A percentile compares a stretch with the other conserved stretches of the same genome.
Conservation (phyloP, 345 rosid species). For the Eucalyptus caleyi region DNA sequence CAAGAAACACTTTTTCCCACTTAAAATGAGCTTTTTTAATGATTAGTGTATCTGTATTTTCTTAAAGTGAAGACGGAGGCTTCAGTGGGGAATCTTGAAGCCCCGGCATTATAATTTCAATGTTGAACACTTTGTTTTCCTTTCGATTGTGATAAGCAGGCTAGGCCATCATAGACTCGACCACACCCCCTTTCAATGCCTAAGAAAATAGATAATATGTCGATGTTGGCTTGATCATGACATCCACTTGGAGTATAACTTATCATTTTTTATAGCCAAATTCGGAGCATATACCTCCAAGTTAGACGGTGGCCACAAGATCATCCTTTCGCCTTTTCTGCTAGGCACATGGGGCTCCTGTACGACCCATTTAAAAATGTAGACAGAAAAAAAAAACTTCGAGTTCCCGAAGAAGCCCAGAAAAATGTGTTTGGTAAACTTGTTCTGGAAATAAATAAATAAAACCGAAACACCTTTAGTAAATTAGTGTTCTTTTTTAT, state of each 20-base stretch:
- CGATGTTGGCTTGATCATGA: background rate
- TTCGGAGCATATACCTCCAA: background rate
- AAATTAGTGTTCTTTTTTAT: too few relatives aligned
- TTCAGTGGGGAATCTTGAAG: background rate
- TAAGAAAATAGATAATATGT: background rate
- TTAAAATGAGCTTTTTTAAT: background rate
- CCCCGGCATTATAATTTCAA: background rate
- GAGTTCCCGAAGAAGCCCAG: accelerated
- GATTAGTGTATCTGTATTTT: background rate
- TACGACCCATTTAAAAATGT: background rate
- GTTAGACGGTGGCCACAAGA: background rate
- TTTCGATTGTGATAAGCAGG: background rate
- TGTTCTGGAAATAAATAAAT: too few relatives aligned
- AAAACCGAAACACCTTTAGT: too few relatives aligned
- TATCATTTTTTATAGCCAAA: background rate
- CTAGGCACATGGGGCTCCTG: background rate
- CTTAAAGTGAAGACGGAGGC: background rate
- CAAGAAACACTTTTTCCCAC: background rate
- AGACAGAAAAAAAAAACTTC: background rate
- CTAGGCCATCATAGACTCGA: background rate
- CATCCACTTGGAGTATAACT: background rate
- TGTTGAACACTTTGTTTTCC: background rate
- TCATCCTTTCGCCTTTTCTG: background rate
- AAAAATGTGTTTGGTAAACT: too few relatives aligned
- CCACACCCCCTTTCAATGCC: background rate